Conservation (phyloP, 148 eudicot species). For the Nyssa sinensis region DNA sequence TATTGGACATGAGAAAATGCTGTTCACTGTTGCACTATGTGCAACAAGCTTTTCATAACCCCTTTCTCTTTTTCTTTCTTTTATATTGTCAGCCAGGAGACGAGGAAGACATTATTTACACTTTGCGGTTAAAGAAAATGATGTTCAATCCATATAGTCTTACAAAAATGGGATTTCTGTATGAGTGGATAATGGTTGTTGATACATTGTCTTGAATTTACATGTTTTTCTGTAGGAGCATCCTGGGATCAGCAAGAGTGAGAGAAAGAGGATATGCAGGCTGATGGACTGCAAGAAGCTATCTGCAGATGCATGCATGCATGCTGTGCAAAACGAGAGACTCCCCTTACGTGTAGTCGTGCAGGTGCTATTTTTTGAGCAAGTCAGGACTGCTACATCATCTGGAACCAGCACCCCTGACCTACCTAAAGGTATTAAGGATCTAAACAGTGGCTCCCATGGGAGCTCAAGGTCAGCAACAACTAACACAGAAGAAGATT, state of each 20-base stretch:
- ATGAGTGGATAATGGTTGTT: background rate
- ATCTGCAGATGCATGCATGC: constrained; percentile 87
- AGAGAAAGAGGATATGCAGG: constrained; percentile 75
- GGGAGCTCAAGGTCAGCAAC: constrained; percentile 63
- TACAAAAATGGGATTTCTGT: background rate
- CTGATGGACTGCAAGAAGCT: constrained; percentile 97
- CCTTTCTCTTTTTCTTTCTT: no score
- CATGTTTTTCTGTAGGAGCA: constrained; percentile 58
- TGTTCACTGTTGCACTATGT: background rate
- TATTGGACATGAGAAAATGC: background rate
- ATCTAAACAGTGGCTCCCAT: constrained; percentile 52
- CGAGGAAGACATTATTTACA: no score
- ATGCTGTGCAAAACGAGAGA: constrained; percentile 93
- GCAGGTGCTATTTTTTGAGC: constrained; percentile 94
- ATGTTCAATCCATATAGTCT: background rate
- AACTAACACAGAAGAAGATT: constrained; percentile 68
- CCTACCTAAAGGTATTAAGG: constrained; percentile 62
- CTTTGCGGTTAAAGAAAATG: background rate
- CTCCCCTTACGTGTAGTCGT: constrained; percentile 85
- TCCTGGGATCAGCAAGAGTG: constrained; percentile 84
- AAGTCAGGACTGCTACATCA: constrained; percentile 71
- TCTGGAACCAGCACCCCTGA: constrained; percentile 95
- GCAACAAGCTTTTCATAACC: background rate
- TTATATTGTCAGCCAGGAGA: no score
- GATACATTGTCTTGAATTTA: background rate